A percentile compares a stretch with the other conserved stretches of the same genome.
phyloP scores from a whole-genome alignment of 139 green algal species.

The Edaphochlamys debaryana region DNA sequence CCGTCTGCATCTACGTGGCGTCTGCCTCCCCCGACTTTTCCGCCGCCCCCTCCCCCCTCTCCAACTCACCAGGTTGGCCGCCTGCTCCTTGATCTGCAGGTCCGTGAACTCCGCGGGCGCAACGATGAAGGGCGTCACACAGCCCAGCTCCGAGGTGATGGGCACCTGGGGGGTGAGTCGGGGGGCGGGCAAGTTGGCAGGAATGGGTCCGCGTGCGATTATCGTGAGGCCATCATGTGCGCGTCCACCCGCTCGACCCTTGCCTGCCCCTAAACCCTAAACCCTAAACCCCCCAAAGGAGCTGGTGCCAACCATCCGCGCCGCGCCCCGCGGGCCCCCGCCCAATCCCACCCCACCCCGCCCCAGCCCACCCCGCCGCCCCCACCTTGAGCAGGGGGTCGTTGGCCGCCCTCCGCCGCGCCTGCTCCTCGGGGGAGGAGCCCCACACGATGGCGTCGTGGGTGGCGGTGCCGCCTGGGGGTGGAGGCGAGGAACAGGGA shows the following conservation, averaged over 20 bases:
- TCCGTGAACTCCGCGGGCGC: constrained; percentile 18
- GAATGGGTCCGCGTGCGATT: background rate
- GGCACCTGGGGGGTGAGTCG: constrained; percentile 52
- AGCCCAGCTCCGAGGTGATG: constrained; percentile 59
- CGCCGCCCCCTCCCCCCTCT: no score
- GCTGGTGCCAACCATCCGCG: no score
- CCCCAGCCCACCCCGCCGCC: background rate
- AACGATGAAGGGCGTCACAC: constrained; percentile 49
- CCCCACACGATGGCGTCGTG: constrained; percentile 60
- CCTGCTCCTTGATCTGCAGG: constrained; percentile 32
- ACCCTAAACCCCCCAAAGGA: no score
- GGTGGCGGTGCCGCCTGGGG: constrained; percentile 46
- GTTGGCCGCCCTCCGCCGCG: constrained; percentile 39
- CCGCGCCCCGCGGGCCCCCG: no score
- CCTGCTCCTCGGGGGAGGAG: constrained; percentile 45
- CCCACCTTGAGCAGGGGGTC: constrained; percentile 61
- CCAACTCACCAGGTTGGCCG: background rate
- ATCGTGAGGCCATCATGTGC: no score
- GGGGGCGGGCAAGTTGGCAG: background rate
- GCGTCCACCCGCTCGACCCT: no score
- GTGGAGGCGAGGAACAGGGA: background rate
- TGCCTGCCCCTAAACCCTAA: no score
- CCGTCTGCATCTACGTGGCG: no score
- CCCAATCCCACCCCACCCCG: no score
- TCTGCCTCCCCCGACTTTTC: no score